Conservation (phyloP, 371 early-diverging fungal species). For the Mortierella polycephala region DNA sequence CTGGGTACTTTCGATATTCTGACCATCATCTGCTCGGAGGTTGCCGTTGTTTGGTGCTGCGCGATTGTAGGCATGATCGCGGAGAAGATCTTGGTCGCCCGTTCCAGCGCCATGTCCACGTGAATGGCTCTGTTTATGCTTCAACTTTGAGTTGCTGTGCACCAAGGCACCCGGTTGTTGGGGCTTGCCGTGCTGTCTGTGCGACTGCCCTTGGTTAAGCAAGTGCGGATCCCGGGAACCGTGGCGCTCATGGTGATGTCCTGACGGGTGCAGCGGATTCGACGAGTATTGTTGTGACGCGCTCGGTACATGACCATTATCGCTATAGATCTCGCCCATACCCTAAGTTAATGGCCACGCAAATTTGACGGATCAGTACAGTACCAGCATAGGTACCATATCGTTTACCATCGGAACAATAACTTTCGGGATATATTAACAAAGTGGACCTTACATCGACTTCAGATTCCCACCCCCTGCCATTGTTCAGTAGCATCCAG, state of each 20-base stretch:
- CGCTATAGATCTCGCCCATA: slow-evolving; percentile 32
- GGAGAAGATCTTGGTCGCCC: slow-evolving; percentile 51
- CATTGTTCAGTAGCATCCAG: slow-evolving; percentile 86
- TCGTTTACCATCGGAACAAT: too few relatives aligned
- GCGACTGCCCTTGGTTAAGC: slow-evolving; percentile 16
- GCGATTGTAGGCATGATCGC: slow-evolving; percentile 48
- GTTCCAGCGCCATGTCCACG: slow-evolving; percentile 20
- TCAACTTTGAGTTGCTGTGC: slow-evolving; percentile 47
- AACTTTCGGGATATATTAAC: not conserved
- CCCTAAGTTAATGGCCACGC: not conserved
- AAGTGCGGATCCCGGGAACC: slow-evolving; percentile 41
- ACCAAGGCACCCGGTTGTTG: slow-evolving; percentile 45
- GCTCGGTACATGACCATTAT: slow-evolving; percentile 31
- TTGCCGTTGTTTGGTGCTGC: slow-evolving; percentile 44
- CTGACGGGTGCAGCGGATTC: slow-evolving; percentile 51
- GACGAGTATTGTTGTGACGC: slow-evolving; percentile 52
- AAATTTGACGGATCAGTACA: not conserved
- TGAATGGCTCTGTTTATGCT: slow-evolving; percentile 43
- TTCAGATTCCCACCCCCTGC: slow-evolving; percentile 68
- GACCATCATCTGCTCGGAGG: slow-evolving; percentile 47
- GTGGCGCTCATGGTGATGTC: slow-evolving; percentile 40
- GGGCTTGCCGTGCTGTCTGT: slow-evolving; percentile 31
- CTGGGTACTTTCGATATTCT: slow-evolving; percentile 45
- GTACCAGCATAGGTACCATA: too few relatives aligned
- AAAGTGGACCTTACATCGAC: slow-evolving; percentile 44